Evolutionary conservation across 116 monocot species (phyloP), one percentile per base, ranked within the genome.

Genomic region (Trichopus zeylanicus): DNA sequence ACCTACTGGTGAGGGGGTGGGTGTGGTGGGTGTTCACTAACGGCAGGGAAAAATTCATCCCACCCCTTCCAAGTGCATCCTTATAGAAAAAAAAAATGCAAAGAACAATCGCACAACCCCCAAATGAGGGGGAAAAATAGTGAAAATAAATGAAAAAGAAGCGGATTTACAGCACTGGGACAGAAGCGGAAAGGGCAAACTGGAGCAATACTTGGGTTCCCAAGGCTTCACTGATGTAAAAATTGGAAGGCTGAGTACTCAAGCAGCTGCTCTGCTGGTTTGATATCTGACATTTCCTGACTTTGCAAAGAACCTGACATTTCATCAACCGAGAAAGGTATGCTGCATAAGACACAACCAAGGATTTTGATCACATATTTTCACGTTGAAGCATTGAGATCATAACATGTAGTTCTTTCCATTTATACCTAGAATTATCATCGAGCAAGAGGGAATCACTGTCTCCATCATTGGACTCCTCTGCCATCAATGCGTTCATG

Each of bases 301-400:
- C 75, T 78, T 33, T 78, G 53, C 34, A 81, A 35, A 39, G 75
- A 72, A 56, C 27, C 65, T 15, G 81, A 72, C 57, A 89, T 72
- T 20, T 81, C 89, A 53, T 84, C 89, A 5, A 81, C 69, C 3
- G 89, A 75, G 62, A 84, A 78, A 0, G 85, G 89, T 29, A 84
- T 81, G 59, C 89, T 89, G 72, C 66, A 76, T 22, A 5, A 33
- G 1, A 53, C 26, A 16, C 5, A 60, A 26, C 48, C 7, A 58
- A 7, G 24, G 25, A 21, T 0, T 35, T 26, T 24, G 6, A 19
- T 49, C 23, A 49, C 46, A 46, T 33, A 4, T 5, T 33, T 33
- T 33, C 32, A 33, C 8, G 8, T 33, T 4, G 32, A 9, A 18
- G 18, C 5, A 46, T 46, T 9, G 3, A 46, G 46, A 46, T 9